Base-by-base conservation (phyloP, 2,329 filamentous ascomycete genomes). In the Chaetomiaceae sp. region DNA sequence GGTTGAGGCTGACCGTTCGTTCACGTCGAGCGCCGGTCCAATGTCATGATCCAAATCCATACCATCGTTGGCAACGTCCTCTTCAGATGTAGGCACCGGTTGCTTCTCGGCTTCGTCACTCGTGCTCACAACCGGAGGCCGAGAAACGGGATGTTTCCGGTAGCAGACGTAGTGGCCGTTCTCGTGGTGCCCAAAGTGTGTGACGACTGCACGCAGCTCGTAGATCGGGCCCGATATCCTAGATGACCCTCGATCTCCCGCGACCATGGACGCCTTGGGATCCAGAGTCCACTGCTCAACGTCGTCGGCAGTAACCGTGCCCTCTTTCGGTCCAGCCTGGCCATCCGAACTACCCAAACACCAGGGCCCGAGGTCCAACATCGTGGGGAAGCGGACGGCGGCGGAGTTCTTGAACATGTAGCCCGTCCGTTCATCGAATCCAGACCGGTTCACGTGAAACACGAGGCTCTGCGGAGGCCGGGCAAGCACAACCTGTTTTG, bases 111-210 rank as follows among this genome's bases (percentile, higher is more conserved):
- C 56, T n/a, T 27, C 30, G 10, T 55, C 50, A 5, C 27, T 38
- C 9, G 62, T 54, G 44, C 48, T 36, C 18, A 9, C 41, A 8
- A 9, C 9, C 9, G 30, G 18, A 2, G 36, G 14, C 2, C 41
- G 43, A 5, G 46, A 48, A 13, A 50, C 51, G 11, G 38, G 76
- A 63, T 89, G 85, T 63, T 86, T 88, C 47, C 89, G 81, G 68
- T 94, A 96, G 67, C 90, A 95, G 34, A 96, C 84, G 62, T 99
- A 97, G 71, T 99, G 94, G 0, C 94, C 94, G 62, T 95, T 96
- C 57, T 96, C 90, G 67, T 97, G 94, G 29, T 87, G 79, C 4
- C 94, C 94, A 57, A 87, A 89, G 66, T 97, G 94, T 1, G 90
- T 94, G 9, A 97, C 81, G 0, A 92, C 87, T 27, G 91, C 90